Evolutionary conservation across 176 grass and related monocot species (phyloP), one percentile per base, ranked within the genome.

Genomic region (Pharus latifolius): DNA sequence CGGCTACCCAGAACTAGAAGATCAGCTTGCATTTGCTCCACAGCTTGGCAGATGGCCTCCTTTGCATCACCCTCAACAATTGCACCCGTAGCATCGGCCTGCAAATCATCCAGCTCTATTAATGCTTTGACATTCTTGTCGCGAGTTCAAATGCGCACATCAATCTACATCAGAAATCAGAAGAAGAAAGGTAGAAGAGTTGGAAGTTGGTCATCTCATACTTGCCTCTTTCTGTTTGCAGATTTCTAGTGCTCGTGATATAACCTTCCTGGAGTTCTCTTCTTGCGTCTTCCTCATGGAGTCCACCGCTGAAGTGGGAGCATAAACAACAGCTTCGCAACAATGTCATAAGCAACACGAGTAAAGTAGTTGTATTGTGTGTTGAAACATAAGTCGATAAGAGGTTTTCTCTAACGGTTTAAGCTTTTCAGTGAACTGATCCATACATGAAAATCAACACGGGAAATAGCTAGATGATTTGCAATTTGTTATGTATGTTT

Each of bases 1-100:
- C 89, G 80, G 64, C 89, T 97, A 26, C 89, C 89, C 8, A 92
- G 74, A 19, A 90, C 74, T 35, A 92, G 86, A 7, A 97, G 86
- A 35, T 89, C 86, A 1, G 78, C 86, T 0, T 63, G 61, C 65
- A 92, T 70, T 28, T 66, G 32, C 69, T 97, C 94, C 6, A 77
- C 80, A 40, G 78, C 74, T 12, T 83, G 55, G 75, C 86, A 83
- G 65, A 97, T 82, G 44, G 81, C 78, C 56, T 90, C 89, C 78
- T 90, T 97, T 4, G 93, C 54, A 73, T 97, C 94, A 18, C 94
- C 93, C 47, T 92, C 89, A 7, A 86, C 78, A 63, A 92, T 42
- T 23, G 63, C 71, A 3, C 33, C 85, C 48, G 65, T 48, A 19
- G 89, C 85, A 40, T n/a, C 16, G 51, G 80, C 77, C 82, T 74